Evolutionary conservation across 2,329 filamentous ascomycete species (phyloP).

Genomic region (Domatiomyces globalis): DNA sequence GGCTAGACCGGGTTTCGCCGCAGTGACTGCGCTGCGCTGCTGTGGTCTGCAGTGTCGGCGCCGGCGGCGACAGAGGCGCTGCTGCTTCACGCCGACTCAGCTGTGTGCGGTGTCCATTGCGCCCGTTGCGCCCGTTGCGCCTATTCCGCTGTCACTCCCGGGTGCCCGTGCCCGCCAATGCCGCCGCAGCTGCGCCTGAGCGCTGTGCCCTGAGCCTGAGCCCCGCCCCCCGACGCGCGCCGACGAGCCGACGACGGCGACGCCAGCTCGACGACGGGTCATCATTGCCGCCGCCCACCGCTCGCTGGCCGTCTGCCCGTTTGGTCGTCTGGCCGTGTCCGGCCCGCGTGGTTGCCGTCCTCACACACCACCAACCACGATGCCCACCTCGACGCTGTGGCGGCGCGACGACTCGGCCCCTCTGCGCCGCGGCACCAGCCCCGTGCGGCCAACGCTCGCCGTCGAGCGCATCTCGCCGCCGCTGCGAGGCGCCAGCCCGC

Average conservation of each 20-base stretch:
- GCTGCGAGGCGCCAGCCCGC: constrained; percentile 2
- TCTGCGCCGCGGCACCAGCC: constrained; percentile 8
- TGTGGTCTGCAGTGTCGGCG: too few species aligned
- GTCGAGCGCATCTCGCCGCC: constrained; percentile 18
- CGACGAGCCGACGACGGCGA: constrained; percentile 12
- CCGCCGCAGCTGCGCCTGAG: background rate
- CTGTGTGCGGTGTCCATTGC: background rate
- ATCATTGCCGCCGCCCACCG: background rate
- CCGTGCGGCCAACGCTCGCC: constrained; percentile 9
- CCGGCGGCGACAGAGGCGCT: background rate
- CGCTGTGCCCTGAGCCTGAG: constrained; percentile 1
- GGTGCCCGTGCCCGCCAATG: background rate
- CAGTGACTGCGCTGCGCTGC: background rate
- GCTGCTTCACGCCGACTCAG: background rate
- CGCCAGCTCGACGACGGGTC: background rate
- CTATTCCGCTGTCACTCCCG: background rate
- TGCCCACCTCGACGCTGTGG: constrained; percentile 18
- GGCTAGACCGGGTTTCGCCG: background rate
- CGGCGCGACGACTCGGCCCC: constrained; percentile 7
- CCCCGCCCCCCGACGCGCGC: background rate
- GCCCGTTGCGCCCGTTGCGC: background rate
- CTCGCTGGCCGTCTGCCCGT: background rate
- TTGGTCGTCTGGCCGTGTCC: too few species aligned
- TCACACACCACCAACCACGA: constrained; percentile 5
- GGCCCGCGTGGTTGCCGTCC: background rate